Percentiles rank a stretch among this genome's conserved stretches.
These are phyloP conservation scores for Fusarium tupiense DNA, from an alignment of 2,329 filamentous ascomycete species.

Conservation along the genomic window DNA sequence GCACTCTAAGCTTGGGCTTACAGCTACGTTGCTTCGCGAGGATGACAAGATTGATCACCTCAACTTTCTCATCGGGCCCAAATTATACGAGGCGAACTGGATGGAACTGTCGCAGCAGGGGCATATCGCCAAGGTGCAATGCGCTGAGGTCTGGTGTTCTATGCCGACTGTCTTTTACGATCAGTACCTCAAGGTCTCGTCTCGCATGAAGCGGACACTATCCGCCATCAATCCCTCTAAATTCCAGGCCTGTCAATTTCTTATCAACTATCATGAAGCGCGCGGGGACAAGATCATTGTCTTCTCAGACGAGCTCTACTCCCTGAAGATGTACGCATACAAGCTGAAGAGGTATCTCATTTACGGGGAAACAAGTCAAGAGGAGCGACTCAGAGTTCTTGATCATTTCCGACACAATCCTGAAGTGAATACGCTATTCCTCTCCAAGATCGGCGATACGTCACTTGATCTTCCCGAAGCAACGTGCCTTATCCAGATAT, in stretches of 20 bases:
- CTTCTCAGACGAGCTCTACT: slow-evolving; percentile 97
- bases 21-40: slow-evolving; percentile 91
- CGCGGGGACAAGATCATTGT: slow-evolving; percentile 98
- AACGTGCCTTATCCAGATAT: slow-evolving; percentile 96
- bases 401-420: slow-evolving; percentile 96
- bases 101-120: slow-evolving; percentile 98
- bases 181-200: slow-evolving; percentile 83
- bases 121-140: slow-evolving; percentile 96
- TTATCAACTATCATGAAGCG: slow-evolving; percentile 97
- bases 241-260: slow-evolving; percentile 94
- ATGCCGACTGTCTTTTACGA: slow-evolving; percentile 99
- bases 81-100: slow-evolving; percentile 98
- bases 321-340: slow-evolving; percentile 84
- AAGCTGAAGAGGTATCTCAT: slow-evolving; percentile 88
- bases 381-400: slow-evolving; percentile 85
- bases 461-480: slow-evolving; percentile 96
- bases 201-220: slow-evolving; percentile 62
- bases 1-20: slow-evolving; percentile 93
- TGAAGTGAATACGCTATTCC: slow-evolving; percentile 88
- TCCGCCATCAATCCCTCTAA: slow-evolving; percentile 98
- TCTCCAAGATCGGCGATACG: slow-evolving; percentile 97
- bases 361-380: slow-evolving; percentile 86
- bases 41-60: slow-evolving; percentile 98
- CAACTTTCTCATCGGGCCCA: slow-evolving; percentile 97
- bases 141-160: slow-evolving; percentile 98